A percentile compares a stretch with the other conserved stretches of the same genome.
Evolutionary conservation across 164 flowering plant species (phyloP).

Genomic region (Warburgia ugandensis): DNA sequence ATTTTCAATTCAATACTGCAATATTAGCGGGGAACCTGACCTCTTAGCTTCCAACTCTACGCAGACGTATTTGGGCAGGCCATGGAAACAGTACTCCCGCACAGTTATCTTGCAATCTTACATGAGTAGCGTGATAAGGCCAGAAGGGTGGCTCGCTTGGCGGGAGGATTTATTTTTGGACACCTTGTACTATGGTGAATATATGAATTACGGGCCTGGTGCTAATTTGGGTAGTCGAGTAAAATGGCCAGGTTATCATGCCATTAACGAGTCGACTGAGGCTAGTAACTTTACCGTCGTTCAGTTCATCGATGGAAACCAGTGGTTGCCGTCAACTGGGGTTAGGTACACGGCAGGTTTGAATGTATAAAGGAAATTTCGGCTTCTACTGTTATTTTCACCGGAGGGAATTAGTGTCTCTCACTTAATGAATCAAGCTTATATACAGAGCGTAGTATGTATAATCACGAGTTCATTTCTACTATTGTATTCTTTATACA

Average conservation of each 20-base stretch:
- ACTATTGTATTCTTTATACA: too few species aligned
- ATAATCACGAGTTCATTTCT: too few species aligned
- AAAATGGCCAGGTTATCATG: conserved; percentile 70
- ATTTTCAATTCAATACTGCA: conserved; percentile 69
- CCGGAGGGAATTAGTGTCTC: too few species aligned
- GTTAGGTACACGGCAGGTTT: conserved; percentile 56
- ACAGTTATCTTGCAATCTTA: conserved; percentile 62
- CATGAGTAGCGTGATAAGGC: conserved; percentile 39
- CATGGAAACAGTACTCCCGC: conserved; percentile 72
- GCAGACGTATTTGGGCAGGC: conserved; percentile 64
- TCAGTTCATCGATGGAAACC: conserved; percentile 56
- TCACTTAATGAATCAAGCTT: too few species aligned
- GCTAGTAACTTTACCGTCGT: conserved; percentile 60
- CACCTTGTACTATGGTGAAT: conserved; percentile 63
- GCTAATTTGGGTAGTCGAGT: conserved; percentile 39
- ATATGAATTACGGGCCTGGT: conserved; percentile 65
- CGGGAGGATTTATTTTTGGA: conserved; percentile 43
- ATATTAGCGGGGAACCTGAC: conserved; percentile 53
- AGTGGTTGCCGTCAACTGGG: conserved; percentile 81
- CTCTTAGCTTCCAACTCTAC: conserved; percentile 28
- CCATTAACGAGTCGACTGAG: conserved; percentile 23
- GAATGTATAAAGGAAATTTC: too few species aligned
- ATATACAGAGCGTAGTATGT: too few species aligned
- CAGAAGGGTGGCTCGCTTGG: conserved; percentile 85
- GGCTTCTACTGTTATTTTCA: too few species aligned